Conservation (phyloP, 768 basidiomycete species). For the Rhizopogon sp. region DNA sequence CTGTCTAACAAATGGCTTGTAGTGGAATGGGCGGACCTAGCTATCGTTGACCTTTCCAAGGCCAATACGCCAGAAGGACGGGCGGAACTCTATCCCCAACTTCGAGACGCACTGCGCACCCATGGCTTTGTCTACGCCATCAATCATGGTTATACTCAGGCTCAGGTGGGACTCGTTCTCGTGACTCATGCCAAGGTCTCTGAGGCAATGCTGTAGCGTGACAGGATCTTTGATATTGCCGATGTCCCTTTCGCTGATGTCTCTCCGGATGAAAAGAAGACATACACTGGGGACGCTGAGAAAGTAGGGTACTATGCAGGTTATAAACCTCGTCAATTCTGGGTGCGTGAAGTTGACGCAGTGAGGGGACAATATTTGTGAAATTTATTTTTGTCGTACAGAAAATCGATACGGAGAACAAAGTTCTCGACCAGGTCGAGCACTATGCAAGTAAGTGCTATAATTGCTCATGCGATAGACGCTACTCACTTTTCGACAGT, state of each 20-base stretch:
- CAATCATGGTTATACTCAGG: slow-evolving; percentile 39
- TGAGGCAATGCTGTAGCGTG: slow-evolving; percentile 22
- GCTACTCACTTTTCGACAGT: slow-evolving; percentile 11
- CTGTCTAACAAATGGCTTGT: neutral
- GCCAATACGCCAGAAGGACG: slow-evolving; percentile 27
- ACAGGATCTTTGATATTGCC: slow-evolving; percentile 39
- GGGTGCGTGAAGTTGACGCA: slow-evolving; percentile 30
- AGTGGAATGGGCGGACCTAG: slow-evolving; percentile 34
- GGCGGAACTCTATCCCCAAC: slow-evolving; percentile 22
- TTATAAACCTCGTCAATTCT: slow-evolving; percentile 50
- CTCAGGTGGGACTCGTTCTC: slow-evolving; percentile 26
- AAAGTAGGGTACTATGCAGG: slow-evolving; percentile 47
- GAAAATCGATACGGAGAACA: slow-evolving; percentile 30
- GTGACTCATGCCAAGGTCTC: neutral
- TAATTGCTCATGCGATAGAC: neutral
- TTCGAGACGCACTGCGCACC: slow-evolving; percentile 27
- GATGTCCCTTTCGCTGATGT: slow-evolving; percentile 35
- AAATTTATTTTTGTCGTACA: neutral
- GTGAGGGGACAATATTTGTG: too few species aligned
- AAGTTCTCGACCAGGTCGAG: slow-evolving; percentile 29
- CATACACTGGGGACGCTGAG: slow-evolving; percentile 32
- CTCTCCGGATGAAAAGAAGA: slow-evolving; percentile 30
- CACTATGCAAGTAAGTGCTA: slow-evolving; percentile 24
- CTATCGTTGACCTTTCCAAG: slow-evolving; percentile 29
- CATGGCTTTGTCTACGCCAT: slow-evolving; percentile 44